Evolutionary conservation across 2,329 filamentous ascomycete species (phyloP).

Genomic region (Diplodia scrobiculata): DNA sequence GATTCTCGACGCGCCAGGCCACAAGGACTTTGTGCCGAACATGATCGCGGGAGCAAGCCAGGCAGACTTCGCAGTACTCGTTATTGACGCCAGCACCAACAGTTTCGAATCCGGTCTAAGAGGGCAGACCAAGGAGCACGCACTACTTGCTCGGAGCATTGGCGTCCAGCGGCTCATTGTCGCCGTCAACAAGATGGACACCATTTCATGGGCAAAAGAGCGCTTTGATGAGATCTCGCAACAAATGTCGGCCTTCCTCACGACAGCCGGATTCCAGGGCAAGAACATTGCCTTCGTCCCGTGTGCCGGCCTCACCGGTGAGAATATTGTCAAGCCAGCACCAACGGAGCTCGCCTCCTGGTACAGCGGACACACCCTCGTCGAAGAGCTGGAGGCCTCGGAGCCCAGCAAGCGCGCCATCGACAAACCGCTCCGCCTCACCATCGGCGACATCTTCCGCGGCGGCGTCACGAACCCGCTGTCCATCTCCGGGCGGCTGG

Average conservation of each 20-base stretch:
- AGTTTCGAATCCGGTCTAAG: conserved; percentile 92
- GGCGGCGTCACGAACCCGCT: conserved; percentile 77
- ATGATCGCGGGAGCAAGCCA: conserved; percentile 98
- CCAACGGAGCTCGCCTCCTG: conserved; percentile 61
- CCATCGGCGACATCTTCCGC: conserved; percentile 83
- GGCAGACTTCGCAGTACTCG: conserved; percentile 91
- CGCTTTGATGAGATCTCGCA: conserved; percentile 83
- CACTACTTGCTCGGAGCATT: conserved; percentile 83
- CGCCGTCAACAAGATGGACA: conserved; percentile 94
- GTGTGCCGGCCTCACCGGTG: conserved; percentile 83
- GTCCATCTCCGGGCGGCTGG: conserved; percentile 82
- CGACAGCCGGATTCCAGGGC: conserved; percentile 74
- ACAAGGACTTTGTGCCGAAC: conserved; percentile 94
- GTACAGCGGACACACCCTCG: conserved; percentile 77
- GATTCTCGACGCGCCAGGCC: conserved; percentile 91
- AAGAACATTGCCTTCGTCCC: conserved; percentile 87
- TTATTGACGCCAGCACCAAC: conserved; percentile 86
- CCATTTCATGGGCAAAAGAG: conserved; percentile 76
- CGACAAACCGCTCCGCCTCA: conserved; percentile 79
- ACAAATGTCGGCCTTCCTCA: conserved; percentile 80
- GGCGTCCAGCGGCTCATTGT: conserved; percentile 86
- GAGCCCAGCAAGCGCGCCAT: conserved; percentile 72
- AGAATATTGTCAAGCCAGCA: conserved; percentile 72
- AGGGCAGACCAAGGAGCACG: conserved; percentile 93
- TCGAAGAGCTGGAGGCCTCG: conserved; percentile 82